Conservation (phyloP, 208 protist species). For the Leishmania gerbilli region DNA sequence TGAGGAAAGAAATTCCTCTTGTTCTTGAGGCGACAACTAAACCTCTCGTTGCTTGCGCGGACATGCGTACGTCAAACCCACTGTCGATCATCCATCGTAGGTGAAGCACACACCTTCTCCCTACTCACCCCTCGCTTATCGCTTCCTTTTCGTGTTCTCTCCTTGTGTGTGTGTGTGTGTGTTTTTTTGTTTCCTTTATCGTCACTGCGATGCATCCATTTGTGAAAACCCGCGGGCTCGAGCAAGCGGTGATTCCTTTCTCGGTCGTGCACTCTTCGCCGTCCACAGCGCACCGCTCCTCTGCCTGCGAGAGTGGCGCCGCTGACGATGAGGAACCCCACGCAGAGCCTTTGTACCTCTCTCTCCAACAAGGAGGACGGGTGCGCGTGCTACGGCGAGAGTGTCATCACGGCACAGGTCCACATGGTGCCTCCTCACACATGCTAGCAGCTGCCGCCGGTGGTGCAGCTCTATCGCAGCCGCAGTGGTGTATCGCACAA, state of each 20-base stretch:
- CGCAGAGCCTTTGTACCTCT: slow-evolving; percentile 30
- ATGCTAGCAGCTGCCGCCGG: not conserved
- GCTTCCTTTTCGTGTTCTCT: not conserved
- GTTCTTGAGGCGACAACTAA: too few relatives aligned
- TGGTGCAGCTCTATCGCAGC: not conserved
- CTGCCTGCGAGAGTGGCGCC: not conserved
- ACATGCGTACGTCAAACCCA: too few relatives aligned
- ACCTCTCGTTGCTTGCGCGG: too few relatives aligned
- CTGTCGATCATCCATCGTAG: too few relatives aligned
- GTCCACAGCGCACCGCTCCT: not conserved
- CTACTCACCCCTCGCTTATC: not conserved
- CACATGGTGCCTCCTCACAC: not conserved
- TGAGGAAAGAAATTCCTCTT: too few relatives aligned
- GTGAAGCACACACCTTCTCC: not conserved
- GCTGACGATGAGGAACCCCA: not conserved
- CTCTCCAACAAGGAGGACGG: slow-evolving; percentile 20
- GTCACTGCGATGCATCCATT: not conserved
- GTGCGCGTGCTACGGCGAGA: slow-evolving; percentile 48
- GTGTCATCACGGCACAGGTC: not conserved
- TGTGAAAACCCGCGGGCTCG: slow-evolving; percentile 5
- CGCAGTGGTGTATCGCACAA: slow-evolving; percentile 55
- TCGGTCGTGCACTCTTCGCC: slow-evolving; percentile 10
- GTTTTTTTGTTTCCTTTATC: not conserved
- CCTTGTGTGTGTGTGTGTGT: too few relatives aligned
- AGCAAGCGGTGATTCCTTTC: slow-evolving; percentile 42